phyloP scores from a whole-genome alignment of 2,329 filamentous ascomycete species.

The Arachnomyces sp. region DNA sequence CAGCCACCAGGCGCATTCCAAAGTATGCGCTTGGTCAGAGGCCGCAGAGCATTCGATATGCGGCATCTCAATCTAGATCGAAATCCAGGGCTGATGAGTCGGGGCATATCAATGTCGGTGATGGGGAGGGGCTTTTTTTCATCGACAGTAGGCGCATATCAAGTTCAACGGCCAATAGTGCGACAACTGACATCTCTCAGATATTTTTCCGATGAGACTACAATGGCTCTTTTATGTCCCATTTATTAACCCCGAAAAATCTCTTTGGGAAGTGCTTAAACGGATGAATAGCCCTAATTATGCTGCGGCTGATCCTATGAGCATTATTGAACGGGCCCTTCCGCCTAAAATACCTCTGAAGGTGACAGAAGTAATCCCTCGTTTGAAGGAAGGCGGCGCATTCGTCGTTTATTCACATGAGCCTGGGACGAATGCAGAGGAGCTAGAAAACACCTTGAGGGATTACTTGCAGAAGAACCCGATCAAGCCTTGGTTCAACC shows the following conservation, averaged over 20 bases:
- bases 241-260: slow-evolving; percentile 36
- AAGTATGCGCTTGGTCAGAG: too few species aligned
- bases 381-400: slow-evolving; percentile 83
- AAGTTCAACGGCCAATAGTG: background rate
- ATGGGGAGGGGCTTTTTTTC: slow-evolving; percentile 78
- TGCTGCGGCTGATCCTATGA: slow-evolving; percentile 48
- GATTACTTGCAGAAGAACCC: slow-evolving; percentile 59
- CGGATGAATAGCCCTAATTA: slow-evolving; percentile 44
- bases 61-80: background rate
- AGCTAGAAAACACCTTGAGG: slow-evolving; percentile 54
- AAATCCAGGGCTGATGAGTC: slow-evolving; percentile 45
- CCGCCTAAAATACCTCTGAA: slow-evolving; percentile 56
- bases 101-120: slow-evolving; percentile 69
- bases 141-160: slow-evolving; percentile 62
- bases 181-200: slow-evolving; percentile 34
- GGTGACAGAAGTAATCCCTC: slow-evolving; percentile 72
- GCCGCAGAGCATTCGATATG: too few species aligned
- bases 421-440: slow-evolving; percentile 37
- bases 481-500: slow-evolving; percentile 84
- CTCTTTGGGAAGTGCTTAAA: slow-evolving; percentile 43
- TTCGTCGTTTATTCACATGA: slow-evolving; percentile 75
- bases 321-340: slow-evolving; percentile 53
- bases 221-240: slow-evolving; percentile 52
- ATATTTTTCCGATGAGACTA: slow-evolving; percentile 75
- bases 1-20: too few species aligned